phyloP scores from a whole-genome alignment of 345 rosid species.

The Citrus australasica region DNA sequence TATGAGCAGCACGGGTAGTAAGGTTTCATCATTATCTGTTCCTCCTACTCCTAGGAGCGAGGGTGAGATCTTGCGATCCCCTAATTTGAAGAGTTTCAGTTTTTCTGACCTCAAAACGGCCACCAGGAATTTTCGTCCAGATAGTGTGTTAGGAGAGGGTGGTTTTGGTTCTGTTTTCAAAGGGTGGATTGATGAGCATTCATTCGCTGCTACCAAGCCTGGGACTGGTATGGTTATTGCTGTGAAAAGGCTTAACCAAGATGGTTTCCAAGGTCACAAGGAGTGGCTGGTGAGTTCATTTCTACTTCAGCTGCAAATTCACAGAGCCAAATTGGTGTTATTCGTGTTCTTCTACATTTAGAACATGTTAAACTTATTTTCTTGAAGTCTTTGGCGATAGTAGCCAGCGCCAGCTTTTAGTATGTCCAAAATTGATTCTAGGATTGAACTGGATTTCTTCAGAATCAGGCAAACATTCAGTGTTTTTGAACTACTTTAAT shows the following conservation, averaged over 20 bases:
- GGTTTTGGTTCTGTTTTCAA: constrained; percentile 80
- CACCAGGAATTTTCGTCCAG: constrained; percentile 68
- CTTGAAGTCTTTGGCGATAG: neutral
- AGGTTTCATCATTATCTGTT: constrained; percentile 36
- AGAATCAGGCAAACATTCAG: neutral
- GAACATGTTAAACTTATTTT: neutral
- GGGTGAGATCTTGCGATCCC: constrained; percentile 61
- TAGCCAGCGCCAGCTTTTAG: neutral
- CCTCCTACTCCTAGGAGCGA: constrained; percentile 61
- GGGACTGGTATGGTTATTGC: constrained; percentile 73
- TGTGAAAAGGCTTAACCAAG: constrained; percentile 67
- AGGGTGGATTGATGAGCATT: constrained; percentile 67
- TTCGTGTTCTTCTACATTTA: neutral
- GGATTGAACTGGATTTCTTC: neutral
- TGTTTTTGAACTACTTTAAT: neutral
- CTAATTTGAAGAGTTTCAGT: constrained; percentile 54
- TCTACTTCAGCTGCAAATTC: constrained; percentile 2
- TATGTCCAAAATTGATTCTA: neutral
- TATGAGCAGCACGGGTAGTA: constrained; percentile 35
- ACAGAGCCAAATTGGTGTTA: neutral
- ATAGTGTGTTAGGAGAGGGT: constrained; percentile 74
- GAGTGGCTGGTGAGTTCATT: constrained; percentile 74
- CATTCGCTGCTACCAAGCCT: constrained; percentile 59
- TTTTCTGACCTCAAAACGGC: constrained; percentile 53
- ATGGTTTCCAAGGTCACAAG: constrained; percentile 64